A percentile compares a stretch with the other conserved stretches of the same genome.
phyloP scores from a whole-genome alignment of 208 protist species.

The Pavlovales sp. region DNA sequence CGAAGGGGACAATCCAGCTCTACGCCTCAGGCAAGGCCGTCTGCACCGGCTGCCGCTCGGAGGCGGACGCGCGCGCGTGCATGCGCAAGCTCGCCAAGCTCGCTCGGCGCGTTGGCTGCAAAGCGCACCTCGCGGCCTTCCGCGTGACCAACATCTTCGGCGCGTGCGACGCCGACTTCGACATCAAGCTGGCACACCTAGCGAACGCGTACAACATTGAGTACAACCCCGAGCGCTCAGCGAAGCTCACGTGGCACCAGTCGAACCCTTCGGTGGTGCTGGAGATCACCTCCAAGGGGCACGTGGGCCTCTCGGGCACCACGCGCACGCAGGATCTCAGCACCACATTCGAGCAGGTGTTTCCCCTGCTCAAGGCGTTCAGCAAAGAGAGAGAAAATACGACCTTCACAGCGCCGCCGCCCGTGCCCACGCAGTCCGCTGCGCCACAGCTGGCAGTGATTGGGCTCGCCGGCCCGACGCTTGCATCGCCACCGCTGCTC shows the following conservation, averaged over 20 bases:
- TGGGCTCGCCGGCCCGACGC: too few relatives aligned
- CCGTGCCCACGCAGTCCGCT: too few relatives aligned
- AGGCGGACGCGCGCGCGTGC: slow-evolving; percentile 65
- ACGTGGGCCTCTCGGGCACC: neutral
- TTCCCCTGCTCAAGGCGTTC: neutral
- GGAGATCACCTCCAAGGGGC: neutral
- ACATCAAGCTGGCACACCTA: neutral
- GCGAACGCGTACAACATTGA: neutral
- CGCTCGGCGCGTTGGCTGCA: too few relatives aligned
- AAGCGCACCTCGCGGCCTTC: neutral
- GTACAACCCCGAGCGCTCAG: neutral
- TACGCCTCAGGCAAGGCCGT: slow-evolving; percentile 83
- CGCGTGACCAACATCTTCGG: neutral
- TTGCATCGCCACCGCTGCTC: too few relatives aligned
- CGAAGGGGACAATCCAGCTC: slow-evolving; percentile 80
- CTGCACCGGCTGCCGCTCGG: slow-evolving; percentile 69
- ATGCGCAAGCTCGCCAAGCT: slow-evolving; percentile 72
- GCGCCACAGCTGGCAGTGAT: too few relatives aligned
- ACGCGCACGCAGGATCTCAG: neutral
- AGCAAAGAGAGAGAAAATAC: too few relatives aligned
- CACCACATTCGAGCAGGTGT: neutral
- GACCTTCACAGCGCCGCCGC: too few relatives aligned
- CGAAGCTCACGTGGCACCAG: neutral
- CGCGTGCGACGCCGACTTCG: neutral
- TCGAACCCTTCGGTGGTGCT: neutral